Evolutionary conservation across 495 filamentous ascomycete genomes (phyloP), one percentile per base, ranked within the genome.

Genomic region (Hyaloscypha finlandica): DNA sequence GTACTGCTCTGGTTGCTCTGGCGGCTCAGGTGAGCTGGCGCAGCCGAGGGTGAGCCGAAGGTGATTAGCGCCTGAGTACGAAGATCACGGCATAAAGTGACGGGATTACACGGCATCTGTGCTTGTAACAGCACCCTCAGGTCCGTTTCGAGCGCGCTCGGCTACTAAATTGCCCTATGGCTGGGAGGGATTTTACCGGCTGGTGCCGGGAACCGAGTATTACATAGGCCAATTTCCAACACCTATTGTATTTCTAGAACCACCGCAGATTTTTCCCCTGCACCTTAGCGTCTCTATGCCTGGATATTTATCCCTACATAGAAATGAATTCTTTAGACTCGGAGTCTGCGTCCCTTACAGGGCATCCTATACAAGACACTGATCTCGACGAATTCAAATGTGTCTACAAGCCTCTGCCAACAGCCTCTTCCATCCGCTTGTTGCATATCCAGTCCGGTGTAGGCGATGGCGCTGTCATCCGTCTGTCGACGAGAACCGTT

Each of bases 151-250:
- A 25, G 25, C 25, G 25, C 25, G 2, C 25, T 25, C 25, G 25
- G 25, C 25, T 25, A 25, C 25, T 25, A 25, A 25, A 25, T 25
- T 25, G 25, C 25, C 25, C 25, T 25, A 25, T 25, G 25, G 25
- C 25, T 25, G 25, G 25, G 25, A 25, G 25, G 25, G 25, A 25
- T 25, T 25, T 2, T 25, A 25, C 25, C 25, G 25, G n/a, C n/a
- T n/a, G n/a, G n/a, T n/a, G n/a, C n/a, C n/a, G 25, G 25, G 2
- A 25, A 25, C 25, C 25, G 25, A 25, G 25, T 25, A 25, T 25
- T 48, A 48, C 42, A 19, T 48, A 48, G 14, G 42, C 42, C 42
- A 48, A 48, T 48, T 48, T 48, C 42, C 42, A 48, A 48, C 42
- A 48, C 11, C 42, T 2, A 25, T 25, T 25, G 25, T 48, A 48